Conservation (phyloP, 768 basidiomycete species). For the Boletus huronensis region DNA sequence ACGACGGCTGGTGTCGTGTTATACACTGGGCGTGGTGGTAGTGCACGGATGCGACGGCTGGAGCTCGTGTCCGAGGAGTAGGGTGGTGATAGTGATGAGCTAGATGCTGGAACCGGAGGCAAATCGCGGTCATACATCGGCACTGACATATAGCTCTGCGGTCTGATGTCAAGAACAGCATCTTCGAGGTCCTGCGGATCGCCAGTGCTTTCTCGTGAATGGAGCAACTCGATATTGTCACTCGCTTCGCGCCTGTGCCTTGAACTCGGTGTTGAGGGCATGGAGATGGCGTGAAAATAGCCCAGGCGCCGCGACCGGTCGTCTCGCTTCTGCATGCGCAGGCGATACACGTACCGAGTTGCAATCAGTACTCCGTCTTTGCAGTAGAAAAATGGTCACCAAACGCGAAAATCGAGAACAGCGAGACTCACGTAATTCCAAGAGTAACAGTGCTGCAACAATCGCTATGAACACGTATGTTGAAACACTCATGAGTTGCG, state of each 20-base stretch:
- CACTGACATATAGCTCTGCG: constrained; percentile 14
- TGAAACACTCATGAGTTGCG: constrained; percentile 38
- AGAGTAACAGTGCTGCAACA: constrained; percentile 41
- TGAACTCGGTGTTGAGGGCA: constrained; percentile 6
- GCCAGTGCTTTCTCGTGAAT: constrained; percentile 6
- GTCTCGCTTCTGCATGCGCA: constrained; percentile 48
- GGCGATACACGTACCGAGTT: constrained; percentile 50
- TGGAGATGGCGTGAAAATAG: constrained; percentile 30
- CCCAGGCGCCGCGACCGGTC: constrained; percentile 34
- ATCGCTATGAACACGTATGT: constrained; percentile 46
- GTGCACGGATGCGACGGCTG: constrained; percentile 24
- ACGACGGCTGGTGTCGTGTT: background rate
- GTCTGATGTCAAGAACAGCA: constrained; percentile 22
- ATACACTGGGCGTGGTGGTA: constrained; percentile 27
- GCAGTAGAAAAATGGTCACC: constrained; percentile 3
- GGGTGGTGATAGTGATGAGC: constrained; percentile 6
- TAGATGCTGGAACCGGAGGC: constrained; percentile 3
- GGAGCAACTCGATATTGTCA: constrained; percentile 30
- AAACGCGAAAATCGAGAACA: background rate
- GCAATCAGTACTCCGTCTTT: constrained; percentile 53
- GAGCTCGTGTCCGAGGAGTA: constrained; percentile 10
- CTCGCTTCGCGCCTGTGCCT: constrained; percentile 25
- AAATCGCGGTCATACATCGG: constrained; percentile 18
- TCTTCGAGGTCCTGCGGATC: constrained; percentile 14
- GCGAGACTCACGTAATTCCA: constrained; percentile 53